Evolutionary conservation across 768 basidiomycete genomes (phyloP), one percentile per base, ranked within the genome.

Genomic region (Scleroderma bovista): DNA sequence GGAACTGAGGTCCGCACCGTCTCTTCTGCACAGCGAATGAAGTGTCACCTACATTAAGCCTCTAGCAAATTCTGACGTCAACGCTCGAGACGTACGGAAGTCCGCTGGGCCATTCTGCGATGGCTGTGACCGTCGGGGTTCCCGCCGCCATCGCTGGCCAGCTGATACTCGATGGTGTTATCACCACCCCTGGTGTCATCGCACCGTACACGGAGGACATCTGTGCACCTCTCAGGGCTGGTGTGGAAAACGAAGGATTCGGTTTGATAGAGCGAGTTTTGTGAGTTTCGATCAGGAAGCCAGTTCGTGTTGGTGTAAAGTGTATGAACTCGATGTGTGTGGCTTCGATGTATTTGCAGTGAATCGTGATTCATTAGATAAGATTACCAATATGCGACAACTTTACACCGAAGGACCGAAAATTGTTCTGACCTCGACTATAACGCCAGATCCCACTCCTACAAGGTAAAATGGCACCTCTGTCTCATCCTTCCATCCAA

Each of bases 101-200:
- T 45, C 81, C 86, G 44, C 62, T 69, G 54, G 91, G 90, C 1
- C 77, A 87, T 60, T 90, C 88, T 17, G 91, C 93, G 8, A 96
- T 98, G 94, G 92, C 93, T 46, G 69, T 78, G 26, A 86, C 86
- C 26, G 94, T 98, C 45, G 95, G 95, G 51, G 66, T 97, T 13
- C 95, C 95, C 1, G 94, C 92, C 62, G 95, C 94, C 55, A 87
- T 97, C 60, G 94, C 95, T 2, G 81, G 84, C 1, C 93, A 96
- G 73, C 76, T 93, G 53, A 80, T 99, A 23, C 74, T 99, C 44
- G 92, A 97, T 59, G 93, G 93, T 56, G 79, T 82, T 39, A 70
- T 97, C 62, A 79, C 69, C 55, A 79, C 74, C 36, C 80, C 86
- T 15, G 95, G 95, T 60, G 78, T 99, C 6, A 79, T 83, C 44